Evolutionary conservation across 2,329 filamentous ascomycete genomes (phyloP), one percentile per base, ranked within the genome.

Genomic region (Diaporthe batatas): DNA sequence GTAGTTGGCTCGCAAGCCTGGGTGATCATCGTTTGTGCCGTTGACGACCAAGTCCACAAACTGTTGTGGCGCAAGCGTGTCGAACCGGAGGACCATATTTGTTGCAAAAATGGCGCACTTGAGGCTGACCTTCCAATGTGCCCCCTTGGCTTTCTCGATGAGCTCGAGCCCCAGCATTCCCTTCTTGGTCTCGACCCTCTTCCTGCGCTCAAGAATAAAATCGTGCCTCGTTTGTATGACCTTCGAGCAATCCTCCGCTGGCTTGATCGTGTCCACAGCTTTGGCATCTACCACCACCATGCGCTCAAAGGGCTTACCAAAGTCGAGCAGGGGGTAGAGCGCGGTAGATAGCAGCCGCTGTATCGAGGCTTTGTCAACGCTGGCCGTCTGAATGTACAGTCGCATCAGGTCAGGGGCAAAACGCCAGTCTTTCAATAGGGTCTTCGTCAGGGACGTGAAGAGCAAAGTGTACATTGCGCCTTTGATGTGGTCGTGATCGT

Each of bases 121-220:
- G 67, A 91, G 94, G 7, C 96, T 96, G 77, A 98, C 95, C 85
- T 98, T 98, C 96, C 96, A 99, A 80, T 99, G 97, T 0, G 95
- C 94, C 3, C 90, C 90, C 77, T 91, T 91, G 1, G 94, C 93
- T 73, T 92, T 85, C 73, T 93, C 90, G 5, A 95, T 92, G 42
- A 99, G 86, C 80, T 98, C 95, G 70, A 94, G 85, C 0, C 95
- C 94, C 34, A 99, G 84, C 4, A 90, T 89, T 0, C 91, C 86
- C 84, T 99, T 99, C 84, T 93, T 95, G 70, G 88, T 86, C 81
- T 99, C 96, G 6, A 98, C 95, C 73, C 90, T 89, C 68, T 86
- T 86, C 72, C 95, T 90, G 72, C 96, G 93, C 75, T 91, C 90
- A 72, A 92, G 84, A 76, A 99, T 94, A 76, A 91, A 92, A 2